These are phyloP conservation scores for Colletotrichum orbiculare DNA, from an alignment of 2,329 filamentous ascomycete genomes.

Conservation along the genomic window DNA sequence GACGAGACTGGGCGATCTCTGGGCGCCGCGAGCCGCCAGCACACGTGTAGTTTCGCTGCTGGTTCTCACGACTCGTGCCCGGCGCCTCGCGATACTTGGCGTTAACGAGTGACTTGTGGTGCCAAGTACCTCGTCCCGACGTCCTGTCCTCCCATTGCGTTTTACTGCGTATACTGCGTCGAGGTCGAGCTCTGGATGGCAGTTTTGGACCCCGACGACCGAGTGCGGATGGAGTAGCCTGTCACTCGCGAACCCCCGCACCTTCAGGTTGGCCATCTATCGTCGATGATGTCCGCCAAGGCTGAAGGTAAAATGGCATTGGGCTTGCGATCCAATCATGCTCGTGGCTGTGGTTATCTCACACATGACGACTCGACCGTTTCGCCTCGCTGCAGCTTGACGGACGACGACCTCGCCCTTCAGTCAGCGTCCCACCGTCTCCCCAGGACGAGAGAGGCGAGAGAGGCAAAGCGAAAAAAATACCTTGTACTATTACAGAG, in stretches of 20 bases:
- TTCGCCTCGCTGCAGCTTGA: neutral
- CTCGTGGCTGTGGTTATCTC: neutral
- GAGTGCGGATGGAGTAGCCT: too few species aligned
- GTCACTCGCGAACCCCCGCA: conserved; percentile 1
- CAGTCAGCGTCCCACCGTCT: too few species aligned
- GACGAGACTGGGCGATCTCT: conserved; percentile 21
- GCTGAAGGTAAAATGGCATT: conserved; percentile 17
- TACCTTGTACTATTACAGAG: too few species aligned
- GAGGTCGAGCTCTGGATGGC: neutral
- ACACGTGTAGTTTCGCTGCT: too few species aligned
- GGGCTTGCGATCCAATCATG: conserved; percentile 17
- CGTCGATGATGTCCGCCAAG: conserved; percentile 29
- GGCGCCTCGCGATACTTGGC: conserved; percentile 27
- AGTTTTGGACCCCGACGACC: too few species aligned
- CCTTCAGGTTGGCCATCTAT: conserved; percentile 2
- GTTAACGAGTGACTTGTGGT: conserved; percentile 34
- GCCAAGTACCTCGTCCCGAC: conserved; percentile 15
- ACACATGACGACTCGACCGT: neutral
- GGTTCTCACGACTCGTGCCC: conserved; percentile 10
- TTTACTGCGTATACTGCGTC: neutral
- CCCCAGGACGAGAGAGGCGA: too few species aligned
- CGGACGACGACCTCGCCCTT: too few species aligned
- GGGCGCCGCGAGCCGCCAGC: conserved; percentile 8
- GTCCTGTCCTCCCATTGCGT: neutral
- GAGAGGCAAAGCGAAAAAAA: too few species aligned